Percentiles rank a stretch among this genome's conserved stretches.
Evolutionary conservation across 352 stramenopile species (phyloP).

Genomic region (Phytophthora chlamydospora): DNA sequence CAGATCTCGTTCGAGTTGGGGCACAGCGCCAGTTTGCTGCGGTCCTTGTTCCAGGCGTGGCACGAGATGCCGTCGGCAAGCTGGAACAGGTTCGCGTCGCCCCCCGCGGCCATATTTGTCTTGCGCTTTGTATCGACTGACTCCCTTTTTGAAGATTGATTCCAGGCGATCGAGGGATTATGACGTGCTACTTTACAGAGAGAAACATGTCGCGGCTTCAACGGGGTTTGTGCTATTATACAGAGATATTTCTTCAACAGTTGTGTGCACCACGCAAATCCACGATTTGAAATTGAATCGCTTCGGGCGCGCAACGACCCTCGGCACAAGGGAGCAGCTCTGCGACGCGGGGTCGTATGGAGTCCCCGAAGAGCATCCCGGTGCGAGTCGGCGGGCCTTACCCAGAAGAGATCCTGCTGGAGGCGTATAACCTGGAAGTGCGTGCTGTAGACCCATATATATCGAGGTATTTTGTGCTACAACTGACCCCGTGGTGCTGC

Average conservation of each 20-base stretch:
- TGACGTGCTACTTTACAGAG: constrained; percentile 20
- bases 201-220: constrained; percentile 41
- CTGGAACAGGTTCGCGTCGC: constrained; percentile 74
- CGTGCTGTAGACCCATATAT: background rate
- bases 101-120: constrained; percentile 33
- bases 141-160: constrained; percentile 28
- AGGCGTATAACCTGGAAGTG: constrained; percentile 71
- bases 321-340: constrained; percentile 1
- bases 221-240: constrained; percentile 11
- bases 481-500: constrained; percentile 3
- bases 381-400: constrained; percentile 18
- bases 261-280: constrained; percentile 18
- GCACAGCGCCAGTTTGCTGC: constrained; percentile 90
- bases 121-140: constrained; percentile 37
- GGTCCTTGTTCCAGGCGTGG: constrained; percentile 93
- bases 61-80: constrained; percentile 87
- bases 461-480: background rate
- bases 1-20: constrained; percentile 94
- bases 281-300: constrained; percentile 29
- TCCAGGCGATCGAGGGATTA: constrained; percentile 21
- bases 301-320: background rate
- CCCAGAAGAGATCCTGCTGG: constrained; percentile 62
- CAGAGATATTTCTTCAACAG: background rate
- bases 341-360: constrained; percentile 24
- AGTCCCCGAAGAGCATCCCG: constrained; percentile 25